A percentile compares a stretch with the other conserved stretches of the same genome.
Conservation (phyloP, 129 eudicot genomes). For the Sambucus nigra region DNA sequence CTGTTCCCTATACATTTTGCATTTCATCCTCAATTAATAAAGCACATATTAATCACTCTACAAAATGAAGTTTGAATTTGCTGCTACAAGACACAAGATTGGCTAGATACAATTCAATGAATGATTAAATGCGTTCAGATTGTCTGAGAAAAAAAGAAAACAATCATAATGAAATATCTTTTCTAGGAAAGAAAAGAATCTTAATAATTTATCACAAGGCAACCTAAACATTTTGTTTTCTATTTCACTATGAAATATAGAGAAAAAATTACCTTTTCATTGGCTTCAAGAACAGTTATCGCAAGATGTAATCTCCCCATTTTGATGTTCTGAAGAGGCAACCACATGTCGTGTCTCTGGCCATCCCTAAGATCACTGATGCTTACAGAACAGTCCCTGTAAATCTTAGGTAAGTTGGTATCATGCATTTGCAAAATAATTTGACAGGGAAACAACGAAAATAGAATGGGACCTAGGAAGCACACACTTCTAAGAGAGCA, state of each 20-base stretch:
- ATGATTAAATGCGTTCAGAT: too few species aligned
- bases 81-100: too few species aligned
- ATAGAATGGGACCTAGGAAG: neutral
- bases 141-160: too few species aligned
- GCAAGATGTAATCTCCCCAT: conserved; percentile 79
- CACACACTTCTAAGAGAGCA: too few species aligned
- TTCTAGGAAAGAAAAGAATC: neutral
- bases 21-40: neutral
- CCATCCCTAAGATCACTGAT: conserved; percentile 64
- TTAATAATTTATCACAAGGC: neutral
- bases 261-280: conserved; percentile 32
- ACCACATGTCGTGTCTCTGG: conserved; percentile 81
- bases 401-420: neutral
- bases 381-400: conserved; percentile 72
- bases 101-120: too few species aligned
- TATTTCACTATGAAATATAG: neutral
- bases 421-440: neutral
- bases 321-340: conserved; percentile 67
- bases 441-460: neutral
- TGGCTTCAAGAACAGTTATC: conserved; percentile 48
- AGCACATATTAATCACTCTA: too few species aligned
- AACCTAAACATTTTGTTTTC: neutral
- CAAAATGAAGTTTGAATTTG: neutral
- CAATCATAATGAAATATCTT: neutral
- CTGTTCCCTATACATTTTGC: conserved; percentile 23